Conservation (phyloP, 73 alveolate genomes). For the Paramecium caudatum region DNA sequence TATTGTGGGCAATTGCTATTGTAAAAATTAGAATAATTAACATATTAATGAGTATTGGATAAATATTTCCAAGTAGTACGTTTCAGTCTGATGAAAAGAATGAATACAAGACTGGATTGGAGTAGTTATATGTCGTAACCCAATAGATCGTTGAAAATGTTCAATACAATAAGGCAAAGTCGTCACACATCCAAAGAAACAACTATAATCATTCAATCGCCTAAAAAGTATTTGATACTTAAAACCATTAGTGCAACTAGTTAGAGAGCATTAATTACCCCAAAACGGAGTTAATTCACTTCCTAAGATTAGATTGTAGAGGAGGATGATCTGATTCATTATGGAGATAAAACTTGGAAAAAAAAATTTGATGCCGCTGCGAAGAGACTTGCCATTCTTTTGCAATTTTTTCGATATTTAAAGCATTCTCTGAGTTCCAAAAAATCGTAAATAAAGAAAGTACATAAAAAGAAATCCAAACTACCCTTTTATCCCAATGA, state of each 20-base stretch:
- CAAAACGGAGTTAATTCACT: neutral
- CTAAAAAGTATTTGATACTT: conserved; percentile 33
- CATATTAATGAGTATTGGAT: conserved; percentile 57
- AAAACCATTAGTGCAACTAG: neutral
- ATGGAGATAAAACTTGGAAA: neutral
- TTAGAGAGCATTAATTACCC: neutral
- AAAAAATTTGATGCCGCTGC: neutral
- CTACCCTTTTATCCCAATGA: conserved; percentile 46
- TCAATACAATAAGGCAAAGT: conserved; percentile 10
- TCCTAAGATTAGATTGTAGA: neutral
- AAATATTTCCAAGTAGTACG: conserved; percentile 13
- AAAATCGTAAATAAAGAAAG: neutral
- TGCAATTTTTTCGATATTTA: neutral
- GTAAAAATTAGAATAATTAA: conserved; percentile 18
- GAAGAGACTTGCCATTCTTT: neutral
- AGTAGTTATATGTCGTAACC: neutral
- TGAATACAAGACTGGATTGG: conserved; percentile 10
- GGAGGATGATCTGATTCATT: conserved; percentile 4
- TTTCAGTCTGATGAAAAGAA: neutral
- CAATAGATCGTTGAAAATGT: neutral
- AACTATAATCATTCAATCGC: conserved; percentile 18
- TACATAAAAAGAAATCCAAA: neutral
- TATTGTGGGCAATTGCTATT: conserved; percentile 17
- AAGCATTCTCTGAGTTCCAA: too few relatives aligned
- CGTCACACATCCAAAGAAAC: conserved; percentile 10